phyloP scores from a whole-genome alignment of 768 basidiomycete species.

The Suillus ampliporus region DNA sequence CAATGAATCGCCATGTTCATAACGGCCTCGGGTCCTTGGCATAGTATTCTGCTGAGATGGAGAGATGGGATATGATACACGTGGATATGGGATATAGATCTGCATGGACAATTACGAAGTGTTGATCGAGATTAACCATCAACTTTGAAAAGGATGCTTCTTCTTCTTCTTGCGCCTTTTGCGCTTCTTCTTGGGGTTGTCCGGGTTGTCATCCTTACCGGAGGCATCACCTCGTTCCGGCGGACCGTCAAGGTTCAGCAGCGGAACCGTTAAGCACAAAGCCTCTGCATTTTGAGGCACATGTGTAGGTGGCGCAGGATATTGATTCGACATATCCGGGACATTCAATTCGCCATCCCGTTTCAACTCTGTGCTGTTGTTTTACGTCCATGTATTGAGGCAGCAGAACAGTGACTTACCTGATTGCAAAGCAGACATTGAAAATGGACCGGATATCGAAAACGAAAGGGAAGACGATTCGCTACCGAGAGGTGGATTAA shows the following conservation, averaged over 20 bases:
- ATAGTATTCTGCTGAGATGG: neutral
- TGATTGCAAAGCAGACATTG: neutral
- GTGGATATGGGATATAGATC: constrained; percentile 2
- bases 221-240: constrained; percentile 31
- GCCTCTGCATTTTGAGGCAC: constrained; percentile 21
- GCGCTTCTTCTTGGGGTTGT: constrained; percentile 57
- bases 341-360: constrained; percentile 4
- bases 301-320: neutral
- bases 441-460: constrained; percentile 7
- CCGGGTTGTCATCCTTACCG: constrained; percentile 22
- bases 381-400: neutral
- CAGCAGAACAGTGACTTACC: neutral
- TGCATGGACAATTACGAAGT: constrained; percentile 4
- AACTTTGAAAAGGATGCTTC: constrained; percentile 36
- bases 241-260: constrained; percentile 63
- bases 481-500: neutral
- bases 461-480: constrained; percentile 1
- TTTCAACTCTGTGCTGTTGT: constrained; percentile 1
- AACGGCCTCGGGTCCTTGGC: neutral
- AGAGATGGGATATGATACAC: neutral
- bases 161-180: constrained; percentile 61
- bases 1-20: constrained; percentile 6
- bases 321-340: neutral
- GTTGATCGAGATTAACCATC: constrained; percentile 3
- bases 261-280: constrained; percentile 41